Base-by-base conservation (phyloP, 805 yeast genomes). In the Teunomyces pallodes region DNA sequence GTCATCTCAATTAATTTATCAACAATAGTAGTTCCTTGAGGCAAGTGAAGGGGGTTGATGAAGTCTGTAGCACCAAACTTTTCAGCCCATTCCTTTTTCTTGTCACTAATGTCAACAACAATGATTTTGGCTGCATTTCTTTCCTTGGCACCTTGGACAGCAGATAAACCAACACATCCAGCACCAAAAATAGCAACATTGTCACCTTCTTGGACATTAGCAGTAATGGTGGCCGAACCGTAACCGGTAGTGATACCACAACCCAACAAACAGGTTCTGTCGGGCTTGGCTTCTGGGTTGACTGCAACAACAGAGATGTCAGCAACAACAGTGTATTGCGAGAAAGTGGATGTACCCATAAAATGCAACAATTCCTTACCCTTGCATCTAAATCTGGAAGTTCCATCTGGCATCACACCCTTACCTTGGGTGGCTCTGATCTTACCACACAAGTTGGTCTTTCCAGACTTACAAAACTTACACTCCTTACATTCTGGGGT, bases 371-470 rank as follows among this genome's bases (percentile, higher is more conserved):
- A 70, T 39, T 83, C 80, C 74, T 94, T 80, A 57, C 99, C 99
- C 62, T 84, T 83, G 66, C 87, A 83, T 54, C 79, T 82, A 77
- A 94, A 92, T 70, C 99, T 83, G 40, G 87, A 70, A 44, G 99
- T 92, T 16, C 98, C 99, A 66, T 94, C 99, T 53, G 99, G 99
- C 97, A 94, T 87, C 50, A 92, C 86, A 68, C 99, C 99, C 64
- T 88, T 86, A 67, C 99, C 98, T 70, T 94, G 99, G 48, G 99
- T 95, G 47, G 89, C 96, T 74, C 99, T 85, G 58, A 94, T 92
- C 60, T 95, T 80, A 54, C 94, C 89, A 78, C 99, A 94, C 66
- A 94, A 80, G 75, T 94, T 94, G 65, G 99, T 92, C 80, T 95
- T 94, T 53, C 97, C 96, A 52, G 91, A 82, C 66, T 76, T 80